A percentile compares a stretch with the other conserved stretches of the same genome.
phyloP scores from a whole-genome alignment of 768 basidiomycete species.

The Suillus variegatus region DNA sequence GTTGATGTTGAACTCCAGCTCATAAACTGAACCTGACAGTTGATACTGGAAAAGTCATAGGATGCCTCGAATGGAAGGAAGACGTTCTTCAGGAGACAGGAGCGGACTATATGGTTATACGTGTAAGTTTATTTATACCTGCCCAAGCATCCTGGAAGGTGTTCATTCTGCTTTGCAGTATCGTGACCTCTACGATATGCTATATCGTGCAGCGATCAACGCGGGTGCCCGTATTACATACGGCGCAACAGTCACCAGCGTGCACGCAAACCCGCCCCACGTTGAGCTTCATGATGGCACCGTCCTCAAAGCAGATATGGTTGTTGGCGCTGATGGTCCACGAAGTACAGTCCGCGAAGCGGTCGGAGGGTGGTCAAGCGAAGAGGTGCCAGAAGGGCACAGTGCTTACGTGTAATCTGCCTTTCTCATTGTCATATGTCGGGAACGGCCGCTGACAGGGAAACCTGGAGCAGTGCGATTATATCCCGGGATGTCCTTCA shows the following conservation, averaged over 20 bases:
- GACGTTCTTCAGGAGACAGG: slow-evolving; percentile 52
- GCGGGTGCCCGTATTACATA: slow-evolving; percentile 56
- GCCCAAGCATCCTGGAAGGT: background rate
- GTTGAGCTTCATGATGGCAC: slow-evolving; percentile 46
- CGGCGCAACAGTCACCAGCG: slow-evolving; percentile 37
- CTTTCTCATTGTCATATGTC: slow-evolving; percentile 13
- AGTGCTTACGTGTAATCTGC: slow-evolving; percentile 46
- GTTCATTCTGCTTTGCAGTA: slow-evolving; percentile 39
- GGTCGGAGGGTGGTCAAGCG: slow-evolving; percentile 33
- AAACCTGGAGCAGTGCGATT: slow-evolving; percentile 34
- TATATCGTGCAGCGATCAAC: slow-evolving; percentile 47
- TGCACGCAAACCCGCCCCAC: slow-evolving; percentile 34
- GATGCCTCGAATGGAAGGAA: slow-evolving; percentile 48
- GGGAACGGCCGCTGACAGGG: slow-evolving; percentile 2
- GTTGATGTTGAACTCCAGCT: background rate
- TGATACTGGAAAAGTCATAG: slow-evolving; percentile 45
- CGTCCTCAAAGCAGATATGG: slow-evolving; percentile 48
- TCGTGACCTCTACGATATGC: slow-evolving; percentile 50
- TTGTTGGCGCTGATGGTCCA: slow-evolving; percentile 66
- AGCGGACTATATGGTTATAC: slow-evolving; percentile 54
- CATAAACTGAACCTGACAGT: slow-evolving; percentile 31
- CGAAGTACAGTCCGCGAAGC: slow-evolving; percentile 43
- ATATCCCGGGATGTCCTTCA: slow-evolving; percentile 44
- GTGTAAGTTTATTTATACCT: slow-evolving; percentile 32
- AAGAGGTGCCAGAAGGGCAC: slow-evolving; percentile 29